A percentile compares a stretch with the other conserved stretches of the same genome.
Evolutionary conservation across 2,329 filamentous ascomycete genomes (phyloP).

Genomic region (Dactylellina leptospora): DNA sequence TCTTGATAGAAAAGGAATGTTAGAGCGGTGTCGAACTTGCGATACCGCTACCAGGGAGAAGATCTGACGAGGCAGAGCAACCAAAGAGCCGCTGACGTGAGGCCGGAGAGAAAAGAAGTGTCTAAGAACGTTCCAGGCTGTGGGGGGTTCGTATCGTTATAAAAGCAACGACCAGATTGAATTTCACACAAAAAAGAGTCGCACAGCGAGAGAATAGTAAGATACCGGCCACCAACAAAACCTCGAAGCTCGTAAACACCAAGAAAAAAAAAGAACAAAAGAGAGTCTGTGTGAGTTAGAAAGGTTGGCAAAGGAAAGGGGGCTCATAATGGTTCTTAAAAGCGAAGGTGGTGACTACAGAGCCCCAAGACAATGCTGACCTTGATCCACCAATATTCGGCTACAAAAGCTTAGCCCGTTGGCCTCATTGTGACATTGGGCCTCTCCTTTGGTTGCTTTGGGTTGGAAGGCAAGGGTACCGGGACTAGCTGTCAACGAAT

Average conservation of each 20-base stretch:
- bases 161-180: slow-evolving; percentile 36
- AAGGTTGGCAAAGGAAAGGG: slow-evolving; percentile 31
- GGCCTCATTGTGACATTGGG: slow-evolving; percentile 16
- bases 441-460: too few relatives aligned
- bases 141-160: slow-evolving; percentile 25
- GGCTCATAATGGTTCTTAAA: slow-evolving; percentile 21
- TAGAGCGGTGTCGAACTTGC: slow-evolving; percentile 43
- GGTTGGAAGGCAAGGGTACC: slow-evolving; percentile 2
- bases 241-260: slow-evolving; percentile 29
- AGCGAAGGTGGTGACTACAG: slow-evolving; percentile 25
- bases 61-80: slow-evolving; percentile 26
- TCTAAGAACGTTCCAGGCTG: slow-evolving; percentile 42
- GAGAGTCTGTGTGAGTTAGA: slow-evolving; percentile 5
- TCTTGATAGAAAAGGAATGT: slow-evolving; percentile 43
- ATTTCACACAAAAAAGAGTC: slow-evolving; percentile 28
- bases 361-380: slow-evolving; percentile 24
- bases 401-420: slow-evolving; percentile 30
- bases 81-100: slow-evolving; percentile 1
- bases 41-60: slow-evolving; percentile 30
- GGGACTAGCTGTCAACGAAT: slow-evolving; percentile 22
- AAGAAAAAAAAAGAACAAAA: slow-evolving; percentile 39
- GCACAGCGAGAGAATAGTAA: slow-evolving; percentile 39
- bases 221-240: slow-evolving; percentile 26
- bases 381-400: slow-evolving; percentile 49
- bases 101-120: slow-evolving; percentile 28